Evolutionary conservation across 1,284 basidiomycete species (phyloP).

Genomic region (Athelia sp.): DNA sequence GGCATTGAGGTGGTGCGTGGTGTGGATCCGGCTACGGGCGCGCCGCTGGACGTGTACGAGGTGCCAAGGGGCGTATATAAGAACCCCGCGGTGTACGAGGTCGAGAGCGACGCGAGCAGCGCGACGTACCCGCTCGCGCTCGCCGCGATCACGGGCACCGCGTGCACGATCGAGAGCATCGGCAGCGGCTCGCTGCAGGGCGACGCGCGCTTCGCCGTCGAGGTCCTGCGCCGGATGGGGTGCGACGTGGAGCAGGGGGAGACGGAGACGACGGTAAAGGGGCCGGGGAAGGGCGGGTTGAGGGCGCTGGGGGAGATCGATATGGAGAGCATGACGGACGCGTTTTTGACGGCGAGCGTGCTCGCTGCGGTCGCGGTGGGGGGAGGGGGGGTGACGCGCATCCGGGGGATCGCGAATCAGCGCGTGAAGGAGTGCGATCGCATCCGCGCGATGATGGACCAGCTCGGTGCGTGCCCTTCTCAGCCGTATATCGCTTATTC

Average conservation of each 20-base stretch:
- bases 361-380: conserved; percentile 82
- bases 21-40: conserved; percentile 57
- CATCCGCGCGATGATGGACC: conserved; percentile 94
- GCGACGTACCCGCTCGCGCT: conserved; percentile 97
- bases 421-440: conserved; percentile 98
- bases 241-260: conserved; percentile 87
- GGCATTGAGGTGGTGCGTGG: conserved; percentile 78
- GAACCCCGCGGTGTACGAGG: conserved; percentile 81
- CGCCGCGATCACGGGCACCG: conserved; percentile 93
- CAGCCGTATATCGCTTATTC: neutral
- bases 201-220: conserved; percentile 92
- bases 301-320: conserved; percentile 86
- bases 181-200: conserved; percentile 91
- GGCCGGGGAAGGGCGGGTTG: conserved; percentile 79
- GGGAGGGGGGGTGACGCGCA: conserved; percentile 65
- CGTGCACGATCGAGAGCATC: conserved; percentile 91
- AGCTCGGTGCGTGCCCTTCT: conserved; percentile 66
- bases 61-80: conserved; percentile 82
- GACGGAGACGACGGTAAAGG: conserved; percentile 89
- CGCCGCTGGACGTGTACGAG: conserved; percentile 76
- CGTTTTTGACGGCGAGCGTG: conserved; percentile 93
- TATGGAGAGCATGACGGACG: conserved; percentile 99
- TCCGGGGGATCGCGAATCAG: conserved; percentile 97
- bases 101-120: conserved; percentile 94
- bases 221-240: conserved; percentile 94